Percentiles rank a stretch among this genome's conserved stretches.
These are phyloP conservation scores for Sporothrix globosa DNA, from an alignment of 2,329 filamentous ascomycete species.

Conservation along the genomic window DNA sequence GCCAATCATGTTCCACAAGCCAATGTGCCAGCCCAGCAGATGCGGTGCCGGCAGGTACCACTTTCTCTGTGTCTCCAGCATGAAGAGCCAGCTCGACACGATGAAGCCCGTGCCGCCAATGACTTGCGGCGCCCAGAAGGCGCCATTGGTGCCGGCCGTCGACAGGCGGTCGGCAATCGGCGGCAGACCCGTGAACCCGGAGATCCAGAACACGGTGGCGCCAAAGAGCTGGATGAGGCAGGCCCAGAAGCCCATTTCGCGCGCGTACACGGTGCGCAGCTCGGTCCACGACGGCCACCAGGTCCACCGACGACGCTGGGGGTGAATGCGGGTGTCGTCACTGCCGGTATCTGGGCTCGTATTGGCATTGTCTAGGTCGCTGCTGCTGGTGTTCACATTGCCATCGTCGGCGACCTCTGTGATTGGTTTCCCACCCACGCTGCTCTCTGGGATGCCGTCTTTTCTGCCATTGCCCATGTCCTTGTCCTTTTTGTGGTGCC, in stretches of 20 bases:
- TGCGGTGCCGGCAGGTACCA: slow-evolving; percentile 63
- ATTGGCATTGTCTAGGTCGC: not conserved
- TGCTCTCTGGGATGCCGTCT: not conserved
- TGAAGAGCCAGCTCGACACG: slow-evolving; percentile 61
- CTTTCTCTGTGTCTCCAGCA: slow-evolving; percentile 65
- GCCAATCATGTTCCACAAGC: slow-evolving; percentile 66
- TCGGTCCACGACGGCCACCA: slow-evolving; percentile 65
- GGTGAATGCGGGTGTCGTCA: slow-evolving; percentile 11
- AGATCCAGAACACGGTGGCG: slow-evolving; percentile 67
- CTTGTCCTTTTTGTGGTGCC: not conserved
- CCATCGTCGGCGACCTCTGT: not conserved
- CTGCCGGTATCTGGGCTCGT: not conserved
- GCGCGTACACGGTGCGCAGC: slow-evolving; percentile 61
- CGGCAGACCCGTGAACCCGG: slow-evolving; percentile 63
- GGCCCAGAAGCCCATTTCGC: slow-evolving; percentile 65
- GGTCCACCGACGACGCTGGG: slow-evolving; percentile 49
- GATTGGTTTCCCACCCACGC: slow-evolving; percentile 1
- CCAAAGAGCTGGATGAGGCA: slow-evolving; percentile 59
- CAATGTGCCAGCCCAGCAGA: slow-evolving; percentile 69
- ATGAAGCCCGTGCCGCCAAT: slow-evolving; percentile 66
- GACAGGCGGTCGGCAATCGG: slow-evolving; percentile 57
- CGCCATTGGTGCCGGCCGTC: slow-evolving; percentile 51
- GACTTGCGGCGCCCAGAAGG: slow-evolving; percentile 66
- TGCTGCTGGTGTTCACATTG: slow-evolving; percentile 16
- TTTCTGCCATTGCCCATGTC: not conserved